Evolutionary conservation across 2,329 filamentous ascomycete species (phyloP).

Genomic region (Catunica adiposa): DNA sequence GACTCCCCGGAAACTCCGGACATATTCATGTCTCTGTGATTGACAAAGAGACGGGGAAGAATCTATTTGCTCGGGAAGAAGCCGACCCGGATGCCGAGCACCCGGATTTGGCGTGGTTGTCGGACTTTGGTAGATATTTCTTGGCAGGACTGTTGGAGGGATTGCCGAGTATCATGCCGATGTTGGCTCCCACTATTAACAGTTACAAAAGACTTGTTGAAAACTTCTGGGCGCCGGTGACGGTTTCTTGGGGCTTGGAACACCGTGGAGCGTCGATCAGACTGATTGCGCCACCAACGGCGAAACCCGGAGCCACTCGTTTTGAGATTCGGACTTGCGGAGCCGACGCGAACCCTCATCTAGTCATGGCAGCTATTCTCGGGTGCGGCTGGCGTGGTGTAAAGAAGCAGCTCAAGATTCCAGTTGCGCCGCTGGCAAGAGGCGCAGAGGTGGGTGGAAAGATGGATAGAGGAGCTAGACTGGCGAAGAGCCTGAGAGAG

Average conservation of each 20-base stretch:
- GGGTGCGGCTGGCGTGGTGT: constrained; percentile 82
- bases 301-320: constrained; percentile 69
- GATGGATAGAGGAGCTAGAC: constrained; percentile 53
- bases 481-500: constrained; percentile 75
- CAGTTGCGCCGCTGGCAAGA: constrained; percentile 66
- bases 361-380: constrained; percentile 72
- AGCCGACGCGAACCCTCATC: constrained; percentile 83
- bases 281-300: constrained; percentile 73
- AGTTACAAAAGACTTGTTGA: constrained; percentile 96
- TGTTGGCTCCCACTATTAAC: constrained; percentile 88
- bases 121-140: constrained; percentile 81
- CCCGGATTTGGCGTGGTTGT: constrained; percentile 61
- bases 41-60: constrained; percentile 56
- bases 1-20: constrained; percentile 83
- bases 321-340: constrained; percentile 88
- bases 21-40: constrained; percentile 91
- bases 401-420: constrained; percentile 76
- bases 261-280: constrained; percentile 85
- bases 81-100: constrained; percentile 57
- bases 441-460: constrained; percentile 64
- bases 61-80: constrained; percentile 61
- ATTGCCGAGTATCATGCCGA: constrained; percentile 86
- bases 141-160: constrained; percentile 79
- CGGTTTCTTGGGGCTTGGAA: constrained; percentile 91
- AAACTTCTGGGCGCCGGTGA: constrained; percentile 98